phyloP scores from a whole-genome alignment of 2,329 filamentous ascomycete species.

The Knufia fluminis region DNA sequence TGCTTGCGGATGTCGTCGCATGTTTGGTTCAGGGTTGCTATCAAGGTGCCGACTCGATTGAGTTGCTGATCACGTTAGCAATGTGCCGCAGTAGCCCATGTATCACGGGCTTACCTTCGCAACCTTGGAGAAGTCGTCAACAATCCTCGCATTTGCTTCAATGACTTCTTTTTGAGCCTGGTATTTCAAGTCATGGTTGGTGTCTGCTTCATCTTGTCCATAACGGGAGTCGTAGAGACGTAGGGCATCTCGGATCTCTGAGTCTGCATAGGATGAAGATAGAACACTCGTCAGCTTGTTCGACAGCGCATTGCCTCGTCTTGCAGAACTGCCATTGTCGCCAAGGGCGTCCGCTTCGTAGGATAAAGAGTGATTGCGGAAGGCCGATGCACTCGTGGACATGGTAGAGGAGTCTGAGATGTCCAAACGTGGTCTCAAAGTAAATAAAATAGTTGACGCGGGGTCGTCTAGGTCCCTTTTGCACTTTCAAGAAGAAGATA shows the following conservation, averaged over 20 bases:
- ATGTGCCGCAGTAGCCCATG: background rate
- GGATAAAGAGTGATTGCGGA: background rate
- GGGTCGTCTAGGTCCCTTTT: too few relatives aligned
- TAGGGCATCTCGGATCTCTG: conserved; percentile 80
- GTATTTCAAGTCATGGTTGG: conserved; percentile 66
- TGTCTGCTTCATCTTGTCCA: conserved; percentile 65
- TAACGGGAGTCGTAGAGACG: conserved; percentile 64
- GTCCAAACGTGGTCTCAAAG: background rate
- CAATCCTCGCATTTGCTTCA: conserved; percentile 55
- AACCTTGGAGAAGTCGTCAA: conserved; percentile 79
- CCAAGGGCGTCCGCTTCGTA: background rate
- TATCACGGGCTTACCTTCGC: conserved; percentile 57
- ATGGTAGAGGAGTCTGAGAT: background rate
- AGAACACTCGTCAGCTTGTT: conserved; percentile 77
- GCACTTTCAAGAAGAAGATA: too few relatives aligned
- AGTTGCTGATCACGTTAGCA: conserved; percentile 56
- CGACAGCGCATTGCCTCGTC: conserved; percentile 54
- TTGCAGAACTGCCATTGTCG: conserved; percentile 10
- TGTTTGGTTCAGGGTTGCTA: conserved; percentile 67
- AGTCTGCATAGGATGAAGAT: conserved; percentile 84
- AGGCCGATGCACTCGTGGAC: background rate
- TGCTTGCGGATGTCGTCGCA: conserved; percentile 74
- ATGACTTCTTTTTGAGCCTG: conserved; percentile 84
- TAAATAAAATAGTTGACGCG: background rate
- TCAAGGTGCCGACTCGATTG: conserved; percentile 67